Evolutionary conservation across 306 rosid species (phyloP).

Genomic region (Alnus glutinosa): DNA sequence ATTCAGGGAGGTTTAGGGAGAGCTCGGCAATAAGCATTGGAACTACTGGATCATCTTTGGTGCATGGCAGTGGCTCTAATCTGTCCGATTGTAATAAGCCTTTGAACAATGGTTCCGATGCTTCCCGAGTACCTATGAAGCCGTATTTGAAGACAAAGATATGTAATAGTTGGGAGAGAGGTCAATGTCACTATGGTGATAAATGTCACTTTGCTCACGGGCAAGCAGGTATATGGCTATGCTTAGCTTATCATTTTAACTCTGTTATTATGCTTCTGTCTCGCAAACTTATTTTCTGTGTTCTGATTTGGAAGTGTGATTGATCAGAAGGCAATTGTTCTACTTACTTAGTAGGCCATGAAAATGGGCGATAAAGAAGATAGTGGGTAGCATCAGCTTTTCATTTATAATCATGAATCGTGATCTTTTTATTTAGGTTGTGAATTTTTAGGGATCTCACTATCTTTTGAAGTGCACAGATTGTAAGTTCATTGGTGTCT

Average conservation of each 20-base stretch:
- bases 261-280: conserved; percentile 18
- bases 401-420: neutral
- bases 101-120: conserved; percentile 36
- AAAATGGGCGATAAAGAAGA: neutral
- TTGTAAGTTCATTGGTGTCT: neutral
- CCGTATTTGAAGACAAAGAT: conserved; percentile 84
- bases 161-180: conserved; percentile 78
- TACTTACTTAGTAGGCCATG: neutral
- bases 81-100: conserved; percentile 46
- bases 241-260: conserved; percentile 14
- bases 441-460: neutral
- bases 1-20: conserved; percentile 65
- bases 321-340: neutral
- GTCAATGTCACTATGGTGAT: conserved; percentile 71
- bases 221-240: conserved; percentile 56
- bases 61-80: conserved; percentile 38
- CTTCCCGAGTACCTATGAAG: conserved; percentile 33
- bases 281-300: neutral
- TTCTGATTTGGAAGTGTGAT: neutral
- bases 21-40: conserved; percentile 75
- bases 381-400: neutral
- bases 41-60: conserved; percentile 50
- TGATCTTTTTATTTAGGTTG: neutral
- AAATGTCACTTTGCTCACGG: conserved; percentile 97
- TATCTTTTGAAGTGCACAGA: neutral